phyloP scores from a whole-genome alignment of 257 asterid species.

The Solanum clarkiae region DNA sequence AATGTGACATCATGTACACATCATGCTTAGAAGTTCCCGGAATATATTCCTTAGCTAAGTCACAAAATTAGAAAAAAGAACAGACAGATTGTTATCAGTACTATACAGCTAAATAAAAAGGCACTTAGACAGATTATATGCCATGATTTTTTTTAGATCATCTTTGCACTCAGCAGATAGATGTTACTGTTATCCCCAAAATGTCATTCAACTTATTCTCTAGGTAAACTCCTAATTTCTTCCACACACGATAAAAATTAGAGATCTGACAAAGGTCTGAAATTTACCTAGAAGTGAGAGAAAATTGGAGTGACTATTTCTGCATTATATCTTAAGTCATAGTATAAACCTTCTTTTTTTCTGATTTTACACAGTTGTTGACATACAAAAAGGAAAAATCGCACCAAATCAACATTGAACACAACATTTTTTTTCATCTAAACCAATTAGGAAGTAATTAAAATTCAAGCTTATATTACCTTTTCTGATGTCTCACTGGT shows the following conservation, averaged over 20 bases:
- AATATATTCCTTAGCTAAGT: conserved; percentile 62
- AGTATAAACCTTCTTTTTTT: conserved; percentile 36
- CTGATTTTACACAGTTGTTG: conserved; percentile 57
- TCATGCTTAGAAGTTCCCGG: conserved; percentile 89
- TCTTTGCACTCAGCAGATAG: not conserved
- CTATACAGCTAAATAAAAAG: not conserved
- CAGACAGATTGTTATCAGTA: not conserved
- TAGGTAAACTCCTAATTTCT: not conserved
- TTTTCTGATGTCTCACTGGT: conserved; percentile 37
- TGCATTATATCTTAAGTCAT: conserved; percentile 61
- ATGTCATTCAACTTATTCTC: not conserved
- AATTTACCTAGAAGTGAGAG: conserved; percentile 68
- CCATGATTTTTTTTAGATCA: not conserved
- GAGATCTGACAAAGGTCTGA: not conserved
- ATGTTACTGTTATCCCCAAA: not conserved
- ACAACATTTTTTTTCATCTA: not conserved
- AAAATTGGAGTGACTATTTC: conserved; percentile 73
- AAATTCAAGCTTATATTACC: conserved; percentile 15
- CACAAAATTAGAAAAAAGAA: not conserved
- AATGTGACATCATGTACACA: conserved; percentile 78
- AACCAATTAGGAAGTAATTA: not conserved
- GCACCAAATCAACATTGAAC: not conserved
- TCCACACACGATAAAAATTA: not conserved
- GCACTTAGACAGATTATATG: not conserved
- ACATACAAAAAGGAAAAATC: not conserved